Percentiles rank a stretch among this genome's conserved stretches.
phyloP scores from a whole-genome alignment of 805 yeast species.

The Yarrowia sp. region DNA sequence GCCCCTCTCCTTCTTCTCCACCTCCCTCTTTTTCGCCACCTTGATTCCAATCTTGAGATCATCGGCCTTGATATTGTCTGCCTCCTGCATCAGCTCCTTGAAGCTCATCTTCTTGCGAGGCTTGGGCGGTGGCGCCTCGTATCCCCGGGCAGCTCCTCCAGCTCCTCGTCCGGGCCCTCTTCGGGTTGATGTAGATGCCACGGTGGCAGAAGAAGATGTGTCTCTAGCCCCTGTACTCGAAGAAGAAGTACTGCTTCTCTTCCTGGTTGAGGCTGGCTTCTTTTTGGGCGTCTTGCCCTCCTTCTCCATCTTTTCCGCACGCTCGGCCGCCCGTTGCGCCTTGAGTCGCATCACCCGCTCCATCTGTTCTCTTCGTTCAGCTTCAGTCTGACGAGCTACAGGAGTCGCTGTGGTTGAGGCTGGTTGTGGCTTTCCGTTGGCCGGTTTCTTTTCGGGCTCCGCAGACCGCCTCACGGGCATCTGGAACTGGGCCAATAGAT shows the following conservation, averaged over 20 bases:
- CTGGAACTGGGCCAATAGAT: slow-evolving; percentile 21
- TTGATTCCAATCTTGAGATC: slow-evolving; percentile 45
- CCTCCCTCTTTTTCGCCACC: slow-evolving; percentile 29
- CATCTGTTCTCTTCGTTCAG: slow-evolving; percentile 30
- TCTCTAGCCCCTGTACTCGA: neutral
- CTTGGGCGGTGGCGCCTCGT: slow-evolving; percentile 17
- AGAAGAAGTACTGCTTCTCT: neutral
- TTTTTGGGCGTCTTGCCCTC: slow-evolving; percentile 38
- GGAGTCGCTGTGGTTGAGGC: neutral
- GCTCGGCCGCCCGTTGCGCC: slow-evolving; percentile 32
- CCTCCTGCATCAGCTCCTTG: slow-evolving; percentile 66
- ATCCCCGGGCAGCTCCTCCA: neutral
- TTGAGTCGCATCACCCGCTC: slow-evolving; percentile 33
- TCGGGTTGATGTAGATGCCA: neutral
- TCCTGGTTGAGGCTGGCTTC: slow-evolving; percentile 34
- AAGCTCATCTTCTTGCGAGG: slow-evolving; percentile 49
- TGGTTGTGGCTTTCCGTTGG: no score
- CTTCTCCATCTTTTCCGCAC: slow-evolving; percentile 27
- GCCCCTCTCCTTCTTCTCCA: slow-evolving; percentile 20
- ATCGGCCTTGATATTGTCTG: slow-evolving; percentile 54
- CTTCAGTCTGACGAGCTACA: slow-evolving; percentile 23
- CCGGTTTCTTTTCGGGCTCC: neutral
- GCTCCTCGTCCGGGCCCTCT: slow-evolving; percentile 8
- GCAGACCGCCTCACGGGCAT: slow-evolving; percentile 3
- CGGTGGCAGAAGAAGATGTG: neutral